Conservation (phyloP, 2,329 filamentous ascomycete species). For the Aspergillus udagawae region DNA sequence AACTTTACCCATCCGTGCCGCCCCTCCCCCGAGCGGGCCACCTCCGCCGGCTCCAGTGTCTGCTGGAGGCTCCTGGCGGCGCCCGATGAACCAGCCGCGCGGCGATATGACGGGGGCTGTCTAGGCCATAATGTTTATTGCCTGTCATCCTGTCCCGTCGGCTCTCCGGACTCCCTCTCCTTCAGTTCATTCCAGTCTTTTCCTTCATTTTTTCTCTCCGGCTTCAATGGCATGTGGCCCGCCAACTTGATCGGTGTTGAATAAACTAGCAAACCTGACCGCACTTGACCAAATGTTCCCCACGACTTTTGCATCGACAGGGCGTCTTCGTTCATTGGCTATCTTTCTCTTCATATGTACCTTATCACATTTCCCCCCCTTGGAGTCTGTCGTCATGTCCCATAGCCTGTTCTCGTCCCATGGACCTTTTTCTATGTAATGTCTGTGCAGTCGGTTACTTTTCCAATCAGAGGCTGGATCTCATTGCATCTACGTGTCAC, state of each 20-base stretch:
- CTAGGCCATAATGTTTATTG: conserved; percentile 1
- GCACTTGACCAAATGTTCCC: conserved; percentile 10
- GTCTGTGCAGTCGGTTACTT: neutral
- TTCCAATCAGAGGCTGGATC: neutral
- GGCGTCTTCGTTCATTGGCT: conserved; percentile 18
- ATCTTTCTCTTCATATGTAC: neutral
- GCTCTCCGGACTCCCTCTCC: neutral
- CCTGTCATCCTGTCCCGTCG: neutral
- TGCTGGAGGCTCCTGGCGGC: conserved; percentile 23
- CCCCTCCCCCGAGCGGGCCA: conserved; percentile 53
- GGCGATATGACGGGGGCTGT: conserved; percentile 15
- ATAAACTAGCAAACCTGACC: conserved; percentile 1
- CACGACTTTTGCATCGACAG: conserved; percentile 21
- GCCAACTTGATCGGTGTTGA: neutral
- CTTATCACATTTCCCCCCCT: conserved; percentile 1
- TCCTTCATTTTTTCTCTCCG: conserved; percentile 1
- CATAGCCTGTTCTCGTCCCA: neutral
- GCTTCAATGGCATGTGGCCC: neutral
- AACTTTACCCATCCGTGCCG: conserved; percentile 61
- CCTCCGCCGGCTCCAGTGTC: conserved; percentile 54
- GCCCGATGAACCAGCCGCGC: conserved; percentile 19
- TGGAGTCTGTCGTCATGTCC: conserved; percentile 5
- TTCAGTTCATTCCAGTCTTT: neutral
- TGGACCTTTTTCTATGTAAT: neutral
- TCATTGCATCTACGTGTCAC: neutral